Conservation (phyloP, 192 early-diverging fungal genomes). For the Coemansia sp. region DNA sequence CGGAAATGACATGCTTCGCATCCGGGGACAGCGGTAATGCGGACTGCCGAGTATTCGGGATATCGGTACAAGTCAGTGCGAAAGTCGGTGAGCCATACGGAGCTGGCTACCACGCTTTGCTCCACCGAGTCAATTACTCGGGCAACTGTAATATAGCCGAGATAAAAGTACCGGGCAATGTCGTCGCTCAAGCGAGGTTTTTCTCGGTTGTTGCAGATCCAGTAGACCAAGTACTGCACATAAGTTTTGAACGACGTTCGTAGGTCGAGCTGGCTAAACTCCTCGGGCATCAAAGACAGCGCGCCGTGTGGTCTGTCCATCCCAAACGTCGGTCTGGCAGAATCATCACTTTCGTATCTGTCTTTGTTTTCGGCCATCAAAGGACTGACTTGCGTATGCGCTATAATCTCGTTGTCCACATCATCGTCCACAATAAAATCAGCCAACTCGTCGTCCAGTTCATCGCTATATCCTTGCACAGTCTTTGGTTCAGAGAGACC, state of each 20-base stretch:
- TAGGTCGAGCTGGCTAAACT: constrained; percentile 42
- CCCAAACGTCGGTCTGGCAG: constrained; percentile 10
- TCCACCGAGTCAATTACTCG: constrained; percentile 42
- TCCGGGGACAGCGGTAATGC: constrained; percentile 23
- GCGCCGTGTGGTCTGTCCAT: constrained; percentile 2
- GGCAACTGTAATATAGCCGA: constrained; percentile 36
- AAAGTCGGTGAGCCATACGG: constrained; percentile 40
- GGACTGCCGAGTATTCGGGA: constrained; percentile 12
- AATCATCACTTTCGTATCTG: constrained; percentile 2
- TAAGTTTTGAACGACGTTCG: constrained; percentile 45
- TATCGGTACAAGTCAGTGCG: constrained; percentile 22
- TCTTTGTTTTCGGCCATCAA: not conserved
- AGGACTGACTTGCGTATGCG: not conserved
- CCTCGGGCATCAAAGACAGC: constrained; percentile 31
- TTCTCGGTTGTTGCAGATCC: constrained; percentile 35
- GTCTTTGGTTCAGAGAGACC: not conserved
- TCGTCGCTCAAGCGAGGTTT: constrained; percentile 17
- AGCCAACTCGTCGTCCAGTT: constrained; percentile 36
- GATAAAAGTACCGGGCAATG: constrained; percentile 38
- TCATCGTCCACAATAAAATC: constrained; percentile 51
- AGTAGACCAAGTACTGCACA: constrained; percentile 47
- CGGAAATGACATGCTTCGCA: constrained; percentile 49
- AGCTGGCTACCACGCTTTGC: constrained; percentile 45
- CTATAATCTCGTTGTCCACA: constrained; percentile 3
- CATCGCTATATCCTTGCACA: constrained; percentile 25